Evolutionary conservation across 2,329 filamentous ascomycete genomes (phyloP), one percentile per base, ranked within the genome.

Genomic region (Colletotrichum somersetense): DNA sequence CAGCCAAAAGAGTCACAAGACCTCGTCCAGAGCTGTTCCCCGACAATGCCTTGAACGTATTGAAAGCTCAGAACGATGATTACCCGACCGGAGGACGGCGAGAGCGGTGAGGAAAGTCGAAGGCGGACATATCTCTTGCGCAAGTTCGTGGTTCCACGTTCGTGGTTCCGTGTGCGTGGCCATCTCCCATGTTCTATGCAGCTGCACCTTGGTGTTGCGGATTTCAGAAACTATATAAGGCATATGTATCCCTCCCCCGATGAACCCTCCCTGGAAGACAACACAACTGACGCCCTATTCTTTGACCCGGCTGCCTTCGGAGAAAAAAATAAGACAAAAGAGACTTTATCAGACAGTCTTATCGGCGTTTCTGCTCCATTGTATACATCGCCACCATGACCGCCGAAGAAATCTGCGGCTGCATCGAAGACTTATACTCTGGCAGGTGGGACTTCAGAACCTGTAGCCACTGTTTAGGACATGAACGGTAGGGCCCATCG

Each of bases 321-420:
- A 35, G 18, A n/a, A 30, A 23, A 30, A 30, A 30, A 30, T 4
- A 30, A 30, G 30, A 30, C 3, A 30, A 30, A 30, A 30, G 8
- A 46, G 10, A 48, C 18, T n/a, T 33, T 6, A n/a, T 8, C 2
- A 42, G 4, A 10, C 16, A 64, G 30, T 18, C n/a, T 44, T 44
- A 18, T 14, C 3, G 26, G 14, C 11, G 4, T 18, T 23, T 23
- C 7, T 30, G 8, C 5, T 16, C 35, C 3, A 35, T 33, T 5
- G 16, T 33, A n/a, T 42, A n/a, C 20, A 18, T 63, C 46, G 33
- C 38, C 53, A 50, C 56, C 26, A 56, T 62, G 73, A 46, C 63
- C 7, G 66, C 44, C 16, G 71, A 76, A 30, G 72, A 73, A 26
- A 57, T 72, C 50, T 76, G 75, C 55, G 75, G 72, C n/a, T 76